Conservation (phyloP, 371 early-diverging fungal species). For the Mucor sp. region DNA sequence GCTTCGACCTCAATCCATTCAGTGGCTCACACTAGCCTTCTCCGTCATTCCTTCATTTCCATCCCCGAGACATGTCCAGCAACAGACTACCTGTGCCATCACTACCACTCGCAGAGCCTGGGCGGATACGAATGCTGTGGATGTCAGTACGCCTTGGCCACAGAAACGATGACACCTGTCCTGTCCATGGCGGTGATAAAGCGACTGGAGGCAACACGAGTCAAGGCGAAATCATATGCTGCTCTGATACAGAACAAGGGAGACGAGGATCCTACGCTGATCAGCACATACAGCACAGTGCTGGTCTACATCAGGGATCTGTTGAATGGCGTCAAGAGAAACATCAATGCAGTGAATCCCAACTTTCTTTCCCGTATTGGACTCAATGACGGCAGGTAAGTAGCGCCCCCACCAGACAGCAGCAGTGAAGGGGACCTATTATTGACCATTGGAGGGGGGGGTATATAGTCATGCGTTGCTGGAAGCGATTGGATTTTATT, state of each 20-base stretch:
- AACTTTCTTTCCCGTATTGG: constrained; percentile 36
- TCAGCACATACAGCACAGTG: constrained; percentile 24
- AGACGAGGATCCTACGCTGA: constrained; percentile 29
- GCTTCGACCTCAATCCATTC: too few relatives aligned
- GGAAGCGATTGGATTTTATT: constrained; percentile 32
- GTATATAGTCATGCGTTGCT: constrained; percentile 38
- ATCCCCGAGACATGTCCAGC: constrained; percentile 14
- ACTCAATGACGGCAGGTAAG: constrained; percentile 40
- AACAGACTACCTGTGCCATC: constrained; percentile 30
- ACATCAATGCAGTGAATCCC: constrained; percentile 38
- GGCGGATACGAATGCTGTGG: constrained; percentile 33
- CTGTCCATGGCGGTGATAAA: constrained; percentile 21
- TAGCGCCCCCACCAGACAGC: too few relatives aligned
- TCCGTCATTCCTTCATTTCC: too few relatives aligned
- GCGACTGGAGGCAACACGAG: constrained; percentile 17
- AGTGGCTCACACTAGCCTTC: too few relatives aligned
- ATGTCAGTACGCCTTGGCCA: constrained; percentile 18
- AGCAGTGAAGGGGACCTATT: not conserved
- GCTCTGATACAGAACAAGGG: constrained; percentile 13
- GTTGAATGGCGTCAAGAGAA: constrained; percentile 25
- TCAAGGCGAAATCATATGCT: constrained; percentile 20
- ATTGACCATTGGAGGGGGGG: not conserved
- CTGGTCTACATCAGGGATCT: constrained; percentile 36
- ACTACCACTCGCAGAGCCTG: constrained; percentile 25
- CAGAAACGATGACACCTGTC: constrained; percentile 15